Conservation (phyloP, 2,329 filamentous ascomycete genomes). For the Paecilomyces niveus region DNA sequence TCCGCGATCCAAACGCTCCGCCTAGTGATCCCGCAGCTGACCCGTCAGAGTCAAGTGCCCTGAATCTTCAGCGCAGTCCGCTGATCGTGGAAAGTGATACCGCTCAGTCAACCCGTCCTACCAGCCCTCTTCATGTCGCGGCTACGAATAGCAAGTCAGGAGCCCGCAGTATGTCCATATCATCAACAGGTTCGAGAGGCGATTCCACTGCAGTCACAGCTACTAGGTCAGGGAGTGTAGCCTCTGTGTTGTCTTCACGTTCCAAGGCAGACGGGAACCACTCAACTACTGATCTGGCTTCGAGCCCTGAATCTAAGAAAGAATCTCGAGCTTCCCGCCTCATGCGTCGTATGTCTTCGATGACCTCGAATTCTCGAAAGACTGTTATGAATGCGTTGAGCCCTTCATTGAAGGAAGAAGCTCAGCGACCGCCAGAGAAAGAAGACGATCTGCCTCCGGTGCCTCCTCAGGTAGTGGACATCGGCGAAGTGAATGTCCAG, state of each 20-base stretch:
- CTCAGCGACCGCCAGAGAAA: conserved; percentile 24
- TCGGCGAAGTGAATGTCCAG: conserved; percentile 92
- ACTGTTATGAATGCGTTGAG: conserved; percentile 33
- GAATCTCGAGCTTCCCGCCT: conserved; percentile 54
- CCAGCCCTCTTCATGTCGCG: conserved; percentile 12
- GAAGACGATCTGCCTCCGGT: conserved; percentile 10
- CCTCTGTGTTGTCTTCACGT: conserved; percentile 29
- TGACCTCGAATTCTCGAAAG: conserved; percentile 46
- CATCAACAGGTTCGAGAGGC: conserved; percentile 31
- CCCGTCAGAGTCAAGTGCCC: conserved; percentile 20
- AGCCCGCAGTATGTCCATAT: conserved; percentile 31
- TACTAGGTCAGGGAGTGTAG: conserved; percentile 33
- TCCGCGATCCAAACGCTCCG: conserved; percentile 54
- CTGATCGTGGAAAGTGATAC: conserved; percentile 61
- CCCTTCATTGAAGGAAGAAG: conserved; percentile 30
- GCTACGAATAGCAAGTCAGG: conserved; percentile 9
- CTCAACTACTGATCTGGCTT: conserved; percentile 27
- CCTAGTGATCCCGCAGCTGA: conserved; percentile 20
- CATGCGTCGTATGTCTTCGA: conserved; percentile 60
- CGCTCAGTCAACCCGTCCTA: conserved; percentile 22
- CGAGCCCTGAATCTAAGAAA: conserved; percentile 44
- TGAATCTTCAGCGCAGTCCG: conserved; percentile 49
- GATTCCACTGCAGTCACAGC: conserved; percentile 30
- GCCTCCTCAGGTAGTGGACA: conserved; percentile 52
- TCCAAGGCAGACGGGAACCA: conserved; percentile 29